Evolutionary conservation across 352 stramenopile genomes (phyloP).

Genomic region (Phytophthora agathidicida): DNA sequence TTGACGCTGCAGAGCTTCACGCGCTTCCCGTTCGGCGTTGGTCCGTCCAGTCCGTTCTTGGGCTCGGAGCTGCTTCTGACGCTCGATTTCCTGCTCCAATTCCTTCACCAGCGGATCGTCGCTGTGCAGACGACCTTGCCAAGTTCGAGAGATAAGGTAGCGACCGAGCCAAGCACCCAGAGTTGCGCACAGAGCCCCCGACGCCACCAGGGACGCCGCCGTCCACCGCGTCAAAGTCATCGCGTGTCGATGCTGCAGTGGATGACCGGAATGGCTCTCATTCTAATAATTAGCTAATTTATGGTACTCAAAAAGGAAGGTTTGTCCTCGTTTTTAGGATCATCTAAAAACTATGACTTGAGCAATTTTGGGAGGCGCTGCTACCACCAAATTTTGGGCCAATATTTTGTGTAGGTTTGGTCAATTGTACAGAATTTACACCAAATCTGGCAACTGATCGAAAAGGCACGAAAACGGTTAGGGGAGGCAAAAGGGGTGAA

Average conservation of each 20-base stretch:
- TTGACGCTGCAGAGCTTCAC: slow-evolving; percentile 67
- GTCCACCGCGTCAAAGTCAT: slow-evolving; percentile 35
- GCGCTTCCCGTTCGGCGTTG: slow-evolving; percentile 69
- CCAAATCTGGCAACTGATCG: too few relatives aligned
- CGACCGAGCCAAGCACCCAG: slow-evolving; percentile 32
- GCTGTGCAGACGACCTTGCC: slow-evolving; percentile 6
- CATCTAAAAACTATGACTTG: too few relatives aligned
- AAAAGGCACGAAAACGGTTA: too few relatives aligned
- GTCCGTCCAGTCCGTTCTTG: slow-evolving; percentile 80
- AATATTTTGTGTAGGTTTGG: too few relatives aligned
- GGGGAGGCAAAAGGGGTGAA: too few relatives aligned
- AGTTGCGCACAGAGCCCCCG: slow-evolving; percentile 25
- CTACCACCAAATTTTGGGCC: too few relatives aligned
- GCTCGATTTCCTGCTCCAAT: slow-evolving; percentile 69
- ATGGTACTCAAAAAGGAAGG: too few relatives aligned
- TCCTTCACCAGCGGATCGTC: slow-evolving; percentile 46
- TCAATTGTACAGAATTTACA: too few relatives aligned
- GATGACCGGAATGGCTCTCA: slow-evolving; percentile 10
- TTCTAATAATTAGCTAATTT: not conserved
- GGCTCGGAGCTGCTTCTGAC: slow-evolving; percentile 70
- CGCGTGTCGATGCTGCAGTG: slow-evolving; percentile 12
- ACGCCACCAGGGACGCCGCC: slow-evolving; percentile 28
- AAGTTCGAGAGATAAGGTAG: slow-evolving; percentile 14
- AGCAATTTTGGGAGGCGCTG: too few relatives aligned
- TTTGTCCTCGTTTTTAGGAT: too few relatives aligned